These are phyloP conservation scores for Madurella mycetomatis DNA, from an alignment of 2,329 filamentous ascomycete species.

Conservation along the genomic window DNA sequence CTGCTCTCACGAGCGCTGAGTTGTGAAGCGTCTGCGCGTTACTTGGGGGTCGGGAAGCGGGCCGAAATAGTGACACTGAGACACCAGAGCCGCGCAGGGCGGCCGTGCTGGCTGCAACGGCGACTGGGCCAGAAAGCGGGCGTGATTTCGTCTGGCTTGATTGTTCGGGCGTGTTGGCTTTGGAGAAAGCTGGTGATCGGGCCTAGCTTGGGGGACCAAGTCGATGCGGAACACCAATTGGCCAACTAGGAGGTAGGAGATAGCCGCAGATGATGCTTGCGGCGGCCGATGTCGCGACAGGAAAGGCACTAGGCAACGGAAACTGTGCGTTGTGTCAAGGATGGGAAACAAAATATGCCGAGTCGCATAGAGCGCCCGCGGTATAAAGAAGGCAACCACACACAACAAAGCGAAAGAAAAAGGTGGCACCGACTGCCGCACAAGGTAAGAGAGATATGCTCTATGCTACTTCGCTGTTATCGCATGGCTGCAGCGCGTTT, in stretches of 20 bases:
- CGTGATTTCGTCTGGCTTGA: too few relatives aligned
- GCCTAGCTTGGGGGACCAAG: background rate
- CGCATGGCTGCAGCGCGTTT: background rate
- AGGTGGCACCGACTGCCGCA: background rate
- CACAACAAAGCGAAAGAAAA: slow-evolving; percentile 8
- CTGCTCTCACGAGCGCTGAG: background rate
- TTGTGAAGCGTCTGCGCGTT: slow-evolving; percentile 1
- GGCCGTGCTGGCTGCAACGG: background rate
- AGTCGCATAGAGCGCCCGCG: slow-evolving; percentile 3
- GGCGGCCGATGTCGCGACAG: background rate
- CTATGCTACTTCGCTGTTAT: background rate
- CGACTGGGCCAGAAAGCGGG: background rate
- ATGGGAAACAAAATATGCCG: background rate
- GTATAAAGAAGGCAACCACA: background rate
- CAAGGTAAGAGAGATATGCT: background rate
- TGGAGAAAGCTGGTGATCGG: too few relatives aligned
- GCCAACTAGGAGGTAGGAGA: background rate
- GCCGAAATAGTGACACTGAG: background rate
- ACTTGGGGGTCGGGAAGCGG: background rate
- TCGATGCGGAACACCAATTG: background rate
- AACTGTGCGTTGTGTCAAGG: slow-evolving; percentile 3
- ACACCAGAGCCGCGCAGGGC: background rate
- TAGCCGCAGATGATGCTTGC: background rate
- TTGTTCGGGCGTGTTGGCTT: too few relatives aligned
- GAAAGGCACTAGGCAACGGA: background rate